Evolutionary conservation across 2,329 filamentous ascomycete species (phyloP), one percentile per base, ranked within the genome.

Genomic region (Helicocarpus griseus): DNA sequence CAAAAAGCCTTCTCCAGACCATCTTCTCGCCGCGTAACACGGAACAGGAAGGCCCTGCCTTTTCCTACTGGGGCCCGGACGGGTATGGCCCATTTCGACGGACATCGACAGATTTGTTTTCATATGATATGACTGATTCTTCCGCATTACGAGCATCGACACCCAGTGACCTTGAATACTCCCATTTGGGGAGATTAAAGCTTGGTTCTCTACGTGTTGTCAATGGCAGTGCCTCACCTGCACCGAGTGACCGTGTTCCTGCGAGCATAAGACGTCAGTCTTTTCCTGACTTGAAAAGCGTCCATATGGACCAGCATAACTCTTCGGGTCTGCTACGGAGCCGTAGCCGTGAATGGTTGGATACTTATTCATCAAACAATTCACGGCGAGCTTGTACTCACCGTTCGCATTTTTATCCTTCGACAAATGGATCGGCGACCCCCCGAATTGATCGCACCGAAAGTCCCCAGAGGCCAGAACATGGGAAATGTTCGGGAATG

Each of bases 171-270:
- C 60, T 57, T 44, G 63, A 58, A 40, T 70, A 70, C 51, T 68
- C 67, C n/a, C 67, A 70, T 51, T 53, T 70, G n/a, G 67, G 68
- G 17, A 62, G 62, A 5, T 58, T 70, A n/a, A 69, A 69, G 46
- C 54, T 68, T 22, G 68, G 68, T 8, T 69, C 68, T n/a, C 50
- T 70, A 28, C 65, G 68, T 21, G 65, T 70, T 6, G 67, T 70
- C 5, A 70, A 70, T 51, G 64, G 65, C 4, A 64, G 65, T 21
- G 59, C 59, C n/a, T 70, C 68, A 9, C 67, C 68, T 8, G 67
- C 64, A 29, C 61, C 66, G 9, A 70, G 65, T 52, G 65, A 69
- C 26, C 62, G 36, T 5, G 22, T 33, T n/a, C 26, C 48, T 5
- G 35, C n/a, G 39, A 50, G 48, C 14, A 14, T 40, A 17, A 33